Conservation (phyloP, 176 grass and related monocot genomes). For the Coix lacrymajobi region DNA sequence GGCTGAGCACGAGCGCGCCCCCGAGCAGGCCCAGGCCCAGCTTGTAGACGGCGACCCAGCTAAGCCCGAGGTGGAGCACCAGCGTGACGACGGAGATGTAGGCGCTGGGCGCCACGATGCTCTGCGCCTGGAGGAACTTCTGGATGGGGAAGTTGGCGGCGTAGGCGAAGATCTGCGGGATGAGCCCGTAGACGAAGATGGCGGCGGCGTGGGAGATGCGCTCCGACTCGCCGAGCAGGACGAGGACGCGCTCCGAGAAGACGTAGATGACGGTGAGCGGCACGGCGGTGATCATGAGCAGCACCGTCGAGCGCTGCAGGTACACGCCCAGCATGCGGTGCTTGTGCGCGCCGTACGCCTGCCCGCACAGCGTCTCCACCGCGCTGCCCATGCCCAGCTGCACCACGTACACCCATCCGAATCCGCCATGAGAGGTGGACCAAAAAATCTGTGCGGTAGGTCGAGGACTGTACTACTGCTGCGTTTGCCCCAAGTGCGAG, state of each 20-base stretch:
- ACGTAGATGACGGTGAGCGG: conserved; percentile 64
- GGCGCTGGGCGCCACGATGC: conserved; percentile 86
- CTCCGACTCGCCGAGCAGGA: conserved; percentile 63
- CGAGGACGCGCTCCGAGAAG: conserved; percentile 54
- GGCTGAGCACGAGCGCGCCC: conserved; percentile 66
- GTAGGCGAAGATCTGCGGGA: conserved; percentile 95
- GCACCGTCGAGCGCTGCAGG: conserved; percentile 64
- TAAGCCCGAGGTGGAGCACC: conserved; percentile 48
- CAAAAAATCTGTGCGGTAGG: too few relatives aligned
- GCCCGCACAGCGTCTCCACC: conserved; percentile 86
- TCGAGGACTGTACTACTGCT: too few relatives aligned
- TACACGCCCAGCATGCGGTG: conserved; percentile 81
- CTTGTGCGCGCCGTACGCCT: conserved; percentile 64
- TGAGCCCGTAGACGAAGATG: conserved; percentile 64
- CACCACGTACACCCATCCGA: too few relatives aligned
- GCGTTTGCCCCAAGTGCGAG: too few relatives aligned
- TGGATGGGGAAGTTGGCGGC: conserved; percentile 82
- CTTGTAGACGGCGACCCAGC: conserved; percentile 55
- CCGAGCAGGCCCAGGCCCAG: conserved; percentile 60
- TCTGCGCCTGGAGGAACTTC: conserved; percentile 90
- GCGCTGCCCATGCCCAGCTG: conserved; percentile 92
- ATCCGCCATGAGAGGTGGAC: too few relatives aligned
- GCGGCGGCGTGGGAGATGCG: conserved; percentile 69
- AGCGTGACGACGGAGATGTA: conserved; percentile 49
- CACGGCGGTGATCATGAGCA: conserved; percentile 70